Evolutionary conservation across 169 alveolate genomes (phyloP).

Genomic region (Eimeria brunetti): DNA sequence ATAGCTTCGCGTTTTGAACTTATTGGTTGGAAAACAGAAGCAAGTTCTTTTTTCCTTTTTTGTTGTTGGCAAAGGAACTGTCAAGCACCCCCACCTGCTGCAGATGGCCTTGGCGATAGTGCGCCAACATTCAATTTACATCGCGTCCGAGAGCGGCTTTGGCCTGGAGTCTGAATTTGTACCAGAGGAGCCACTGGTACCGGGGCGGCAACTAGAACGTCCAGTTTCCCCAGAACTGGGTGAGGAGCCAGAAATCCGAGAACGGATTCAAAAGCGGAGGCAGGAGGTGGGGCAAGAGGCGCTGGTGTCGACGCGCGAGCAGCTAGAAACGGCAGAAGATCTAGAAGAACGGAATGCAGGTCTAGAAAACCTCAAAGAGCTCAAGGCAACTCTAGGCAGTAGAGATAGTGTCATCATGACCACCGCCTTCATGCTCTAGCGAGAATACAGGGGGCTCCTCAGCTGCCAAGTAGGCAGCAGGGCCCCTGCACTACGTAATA

Average conservation of each 20-base stretch:
- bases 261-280: slow-evolving; percentile 42
- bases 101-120: slow-evolving; percentile 72
- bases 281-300: slow-evolving; percentile 53
- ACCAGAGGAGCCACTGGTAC: not conserved
- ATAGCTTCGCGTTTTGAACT: not conserved
- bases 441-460: not conserved
- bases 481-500: not conserved
- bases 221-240: slow-evolving; percentile 56
- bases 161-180: slow-evolving; percentile 61
- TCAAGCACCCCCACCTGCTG: slow-evolving; percentile 65
- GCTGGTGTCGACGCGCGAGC: not conserved
- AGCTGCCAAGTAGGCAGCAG: slow-evolving; percentile 13
- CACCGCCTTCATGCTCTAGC: slow-evolving; percentile 65
- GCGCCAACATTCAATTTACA: slow-evolving; percentile 54
- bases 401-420: slow-evolving; percentile 48
- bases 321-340: slow-evolving; percentile 15
- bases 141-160: slow-evolving; percentile 59
- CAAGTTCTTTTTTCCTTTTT: not conserved
- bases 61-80: slow-evolving; percentile 44
- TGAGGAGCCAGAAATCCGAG: slow-evolving; percentile 57
- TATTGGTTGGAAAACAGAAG: not conserved
- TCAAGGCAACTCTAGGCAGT: slow-evolving; percentile 24
- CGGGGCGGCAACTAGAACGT: not conserved
- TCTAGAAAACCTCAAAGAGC: slow-evolving; percentile 46
- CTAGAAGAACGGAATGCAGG: slow-evolving; percentile 62